Percentiles rank a stretch among this genome's conserved stretches.
These are phyloP conservation scores for Gloeophyllum trabeum DNA, from an alignment of 768 basidiomycete species.

Conservation along the genomic window DNA sequence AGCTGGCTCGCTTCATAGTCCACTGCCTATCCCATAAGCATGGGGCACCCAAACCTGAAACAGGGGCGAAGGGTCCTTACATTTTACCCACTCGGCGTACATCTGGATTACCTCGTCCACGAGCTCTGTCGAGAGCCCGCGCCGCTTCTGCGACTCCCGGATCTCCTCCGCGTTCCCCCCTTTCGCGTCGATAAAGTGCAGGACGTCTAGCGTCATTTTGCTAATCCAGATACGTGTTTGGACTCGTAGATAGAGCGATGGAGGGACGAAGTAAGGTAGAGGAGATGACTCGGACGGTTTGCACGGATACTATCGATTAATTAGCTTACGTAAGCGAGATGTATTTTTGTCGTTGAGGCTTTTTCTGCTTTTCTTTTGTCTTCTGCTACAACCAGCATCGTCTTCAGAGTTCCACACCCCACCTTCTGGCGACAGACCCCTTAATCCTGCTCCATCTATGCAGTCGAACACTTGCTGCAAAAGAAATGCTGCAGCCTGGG, in stretches of 20 bases:
- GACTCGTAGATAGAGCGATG: not conserved
- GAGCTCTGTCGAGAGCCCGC: slow-evolving; percentile 80
- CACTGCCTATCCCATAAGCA: slow-evolving; percentile 34
- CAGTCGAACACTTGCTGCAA: no score
- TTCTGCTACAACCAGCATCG: no score
- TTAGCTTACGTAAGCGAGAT: no score
- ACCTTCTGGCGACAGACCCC: no score
- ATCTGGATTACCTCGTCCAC: slow-evolving; percentile 91
- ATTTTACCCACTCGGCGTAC: slow-evolving; percentile 90
- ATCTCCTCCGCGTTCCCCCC: slow-evolving; percentile 91
- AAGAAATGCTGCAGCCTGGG: no score
- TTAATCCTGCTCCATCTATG: no score
- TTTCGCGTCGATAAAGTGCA: slow-evolving; percentile 73
- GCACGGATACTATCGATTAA: no score
- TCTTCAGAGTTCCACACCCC: no score
- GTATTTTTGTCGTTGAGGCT: no score
- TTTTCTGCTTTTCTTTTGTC: no score
- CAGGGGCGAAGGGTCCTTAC: slow-evolving; percentile 34
- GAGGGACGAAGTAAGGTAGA: no score
- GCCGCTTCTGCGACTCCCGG: slow-evolving; percentile 84
- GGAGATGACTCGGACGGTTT: no score
- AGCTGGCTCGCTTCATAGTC: slow-evolving; percentile 75
- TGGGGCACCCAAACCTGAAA: not conserved
- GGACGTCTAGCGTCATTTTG: slow-evolving; percentile 74
- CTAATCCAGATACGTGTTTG: not conserved